Percentiles rank a stretch among this genome's conserved stretches.
Conservation (phyloP, 768 basidiomycete species). For the Amanita brunnescens region DNA sequence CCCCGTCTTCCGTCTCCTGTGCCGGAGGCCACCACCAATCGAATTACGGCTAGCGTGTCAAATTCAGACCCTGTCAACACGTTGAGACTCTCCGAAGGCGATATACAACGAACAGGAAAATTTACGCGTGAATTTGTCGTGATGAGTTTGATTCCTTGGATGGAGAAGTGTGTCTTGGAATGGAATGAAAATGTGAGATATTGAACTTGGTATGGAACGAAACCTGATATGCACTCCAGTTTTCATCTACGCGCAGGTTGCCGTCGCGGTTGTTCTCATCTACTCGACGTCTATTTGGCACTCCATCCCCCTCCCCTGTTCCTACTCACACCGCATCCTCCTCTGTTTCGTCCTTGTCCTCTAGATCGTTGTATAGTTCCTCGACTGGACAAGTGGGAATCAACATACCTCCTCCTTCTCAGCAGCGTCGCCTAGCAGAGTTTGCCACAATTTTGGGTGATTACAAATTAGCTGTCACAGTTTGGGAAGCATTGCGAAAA, state of each 20-base stretch:
- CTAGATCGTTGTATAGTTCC: constrained; percentile 27
- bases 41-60: constrained; percentile 14
- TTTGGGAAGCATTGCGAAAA: constrained; percentile 85
- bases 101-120: constrained; percentile 65
- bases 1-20: constrained; percentile 51
- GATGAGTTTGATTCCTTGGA: constrained; percentile 90
- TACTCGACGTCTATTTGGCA: constrained; percentile 75
- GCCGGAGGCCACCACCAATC: constrained; percentile 12
- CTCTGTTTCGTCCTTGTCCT: constrained; percentile 32
- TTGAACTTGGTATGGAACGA: neutral
- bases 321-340: constrained; percentile 29
- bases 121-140: constrained; percentile 85
- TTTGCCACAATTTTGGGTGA: constrained; percentile 92
- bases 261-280: constrained; percentile 83
- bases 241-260: constrained; percentile 67
- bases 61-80: constrained; percentile 25
- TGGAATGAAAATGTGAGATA: constrained; percentile 78
- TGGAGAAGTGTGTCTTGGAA: constrained; percentile 89
- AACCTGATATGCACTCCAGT: constrained; percentile 26
- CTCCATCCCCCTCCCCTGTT: constrained; percentile 42
- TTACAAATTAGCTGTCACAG: constrained; percentile 67
- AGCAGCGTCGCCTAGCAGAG: constrained; percentile 86
- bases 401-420: constrained; percentile 39
- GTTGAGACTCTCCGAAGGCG: constrained; percentile 53
- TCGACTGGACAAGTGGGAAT: constrained; percentile 17